A percentile compares a stretch with the other conserved stretches of the same genome.
Evolutionary conservation across 2,329 filamentous ascomycete genomes (phyloP).

Genomic region (Nothopassalora personata): DNA sequence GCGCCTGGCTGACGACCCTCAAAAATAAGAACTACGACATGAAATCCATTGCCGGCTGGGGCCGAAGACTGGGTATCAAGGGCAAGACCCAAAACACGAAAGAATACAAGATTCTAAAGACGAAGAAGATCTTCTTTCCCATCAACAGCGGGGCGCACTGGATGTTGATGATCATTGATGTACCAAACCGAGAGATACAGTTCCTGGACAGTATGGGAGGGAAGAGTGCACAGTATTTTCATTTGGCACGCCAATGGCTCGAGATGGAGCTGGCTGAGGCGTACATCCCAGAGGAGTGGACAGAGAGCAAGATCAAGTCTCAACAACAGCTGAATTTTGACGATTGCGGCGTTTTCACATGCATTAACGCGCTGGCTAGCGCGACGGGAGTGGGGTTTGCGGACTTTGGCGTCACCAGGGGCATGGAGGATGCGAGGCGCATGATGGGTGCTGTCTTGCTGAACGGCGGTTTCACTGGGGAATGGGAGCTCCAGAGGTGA

Average conservation of each 20-base stretch:
- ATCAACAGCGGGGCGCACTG: conserved; percentile 60
- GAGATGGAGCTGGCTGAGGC: conserved; percentile 51
- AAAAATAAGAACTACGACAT: conserved; percentile 47
- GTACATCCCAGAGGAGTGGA: conserved; percentile 59
- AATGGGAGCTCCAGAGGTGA: conserved; percentile 40
- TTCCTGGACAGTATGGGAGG: conserved; percentile 65
- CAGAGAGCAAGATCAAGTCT: conserved; percentile 42
- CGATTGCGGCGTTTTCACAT: conserved; percentile 73
- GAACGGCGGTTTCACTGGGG: conserved; percentile 60
- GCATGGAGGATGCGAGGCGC: conserved; percentile 32
- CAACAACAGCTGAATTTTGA: conserved; percentile 60
- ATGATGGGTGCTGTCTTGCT: conserved; percentile 61
- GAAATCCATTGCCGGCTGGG: conserved; percentile 48
- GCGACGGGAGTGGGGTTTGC: conserved; percentile 45
- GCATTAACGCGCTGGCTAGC: conserved; percentile 64
- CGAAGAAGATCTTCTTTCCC: conserved; percentile 65
- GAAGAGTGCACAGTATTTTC: conserved; percentile 22
- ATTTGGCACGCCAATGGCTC: conserved; percentile 49
- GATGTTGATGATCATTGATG: conserved; percentile 65
- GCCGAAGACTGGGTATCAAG: conserved; percentile 53
- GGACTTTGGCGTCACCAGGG: conserved; percentile 14
- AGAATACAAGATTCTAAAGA: conserved; percentile 53
- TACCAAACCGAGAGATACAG: conserved; percentile 54
- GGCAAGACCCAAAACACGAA: conserved; percentile 34
- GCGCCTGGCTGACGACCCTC: conserved; percentile 59